Evolutionary conservation across 1,284 basidiomycete genomes (phyloP).

Genomic region (Stygiomarasmius scandens): DNA sequence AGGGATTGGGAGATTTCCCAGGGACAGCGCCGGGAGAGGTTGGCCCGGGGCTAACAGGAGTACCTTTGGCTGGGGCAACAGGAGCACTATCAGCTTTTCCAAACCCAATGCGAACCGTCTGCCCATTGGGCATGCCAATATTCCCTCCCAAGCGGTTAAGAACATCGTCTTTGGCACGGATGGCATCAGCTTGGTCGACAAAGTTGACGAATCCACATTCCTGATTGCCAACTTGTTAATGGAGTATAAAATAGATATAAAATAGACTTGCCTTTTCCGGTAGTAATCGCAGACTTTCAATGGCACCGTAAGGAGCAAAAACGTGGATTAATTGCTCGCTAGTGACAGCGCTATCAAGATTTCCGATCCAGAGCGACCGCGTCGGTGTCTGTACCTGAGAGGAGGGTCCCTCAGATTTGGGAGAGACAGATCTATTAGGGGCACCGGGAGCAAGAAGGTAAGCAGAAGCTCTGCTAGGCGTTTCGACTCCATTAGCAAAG

Average conservation of each 20-base stretch:
- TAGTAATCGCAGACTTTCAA: slow-evolving; percentile 90
- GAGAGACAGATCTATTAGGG: slow-evolving; percentile 74
- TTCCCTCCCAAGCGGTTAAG: slow-evolving; percentile 92
- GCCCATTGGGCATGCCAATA: slow-evolving; percentile 90
- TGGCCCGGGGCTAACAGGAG: slow-evolving; percentile 61
- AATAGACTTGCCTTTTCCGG: slow-evolving; percentile 84
- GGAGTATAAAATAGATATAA: slow-evolving; percentile 9
- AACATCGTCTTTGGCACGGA: slow-evolving; percentile 95
- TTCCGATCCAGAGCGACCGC: slow-evolving; percentile 96
- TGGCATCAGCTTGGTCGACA: slow-evolving; percentile 91
- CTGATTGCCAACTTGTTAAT: slow-evolving; percentile 43
- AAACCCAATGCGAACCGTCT: slow-evolving; percentile 95
- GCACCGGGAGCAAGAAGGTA: slow-evolving; percentile 68
- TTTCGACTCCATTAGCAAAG: slow-evolving; percentile 64
- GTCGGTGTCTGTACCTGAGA: slow-evolving; percentile 89
- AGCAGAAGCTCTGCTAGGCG: slow-evolving; percentile 57
- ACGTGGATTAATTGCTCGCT: slow-evolving; percentile 94
- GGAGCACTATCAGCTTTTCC: slow-evolving; percentile 96
- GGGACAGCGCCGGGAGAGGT: slow-evolving; percentile 59
- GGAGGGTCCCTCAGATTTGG: slow-evolving; percentile 69
- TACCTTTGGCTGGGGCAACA: slow-evolving; percentile 81
- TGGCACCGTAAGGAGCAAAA: slow-evolving; percentile 95
- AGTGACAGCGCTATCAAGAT: slow-evolving; percentile 90
- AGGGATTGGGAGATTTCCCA: slow-evolving; percentile 48
- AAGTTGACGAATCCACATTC: slow-evolving; percentile 99